A percentile compares a stretch with the other conserved stretches of the same genome.
phyloP scores from a whole-genome alignment of 2,329 filamentous ascomycete genomes.

The Ascocoryne sarcoides region DNA sequence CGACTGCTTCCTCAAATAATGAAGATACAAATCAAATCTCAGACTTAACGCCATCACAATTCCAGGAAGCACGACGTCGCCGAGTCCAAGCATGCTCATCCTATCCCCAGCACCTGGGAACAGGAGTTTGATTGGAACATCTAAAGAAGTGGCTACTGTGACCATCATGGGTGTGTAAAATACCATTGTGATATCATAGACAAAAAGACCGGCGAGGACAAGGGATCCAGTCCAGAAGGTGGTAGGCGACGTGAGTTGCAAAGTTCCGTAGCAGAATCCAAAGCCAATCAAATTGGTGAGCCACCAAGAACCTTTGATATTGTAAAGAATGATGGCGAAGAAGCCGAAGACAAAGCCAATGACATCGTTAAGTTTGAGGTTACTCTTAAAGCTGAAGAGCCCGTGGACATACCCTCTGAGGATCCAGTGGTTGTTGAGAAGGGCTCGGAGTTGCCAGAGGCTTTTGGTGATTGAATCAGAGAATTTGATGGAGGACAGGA shows the following conservation, averaged over 20 bases:
- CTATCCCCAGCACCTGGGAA: constrained; percentile 57
- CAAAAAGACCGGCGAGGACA: constrained; percentile 71
- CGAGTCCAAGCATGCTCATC: constrained; percentile 75
- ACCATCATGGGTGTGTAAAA: constrained; percentile 84
- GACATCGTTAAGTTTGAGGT: constrained; percentile 20
- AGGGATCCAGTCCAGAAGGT: constrained; percentile 75
- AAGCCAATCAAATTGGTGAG: constrained; percentile 83
- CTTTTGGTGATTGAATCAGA: constrained; percentile 19
- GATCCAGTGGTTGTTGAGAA: constrained; percentile 44
- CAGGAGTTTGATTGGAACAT: constrained; percentile 87
- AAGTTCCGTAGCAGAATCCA: constrained; percentile 73
- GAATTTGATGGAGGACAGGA: constrained; percentile 28
- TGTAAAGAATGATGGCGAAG: constrained; percentile 22
- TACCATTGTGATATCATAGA: constrained; percentile 92
- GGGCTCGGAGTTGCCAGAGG: constrained; percentile 43
- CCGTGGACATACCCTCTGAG: constrained; percentile 24
- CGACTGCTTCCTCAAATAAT: constrained; percentile 60
- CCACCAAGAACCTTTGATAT: constrained; percentile 25
- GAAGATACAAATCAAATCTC: constrained; percentile 81
- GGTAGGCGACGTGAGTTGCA: constrained; percentile 80
- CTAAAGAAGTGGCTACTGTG: constrained; percentile 77
- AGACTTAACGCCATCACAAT: constrained; percentile 83
- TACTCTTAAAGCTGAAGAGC: constrained; percentile 14
- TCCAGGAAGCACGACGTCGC: constrained; percentile 89
- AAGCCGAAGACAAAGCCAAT: constrained; percentile 24